phyloP scores from a whole-genome alignment of 2,329 filamentous ascomycete species.

The Botrytis fabae region DNA sequence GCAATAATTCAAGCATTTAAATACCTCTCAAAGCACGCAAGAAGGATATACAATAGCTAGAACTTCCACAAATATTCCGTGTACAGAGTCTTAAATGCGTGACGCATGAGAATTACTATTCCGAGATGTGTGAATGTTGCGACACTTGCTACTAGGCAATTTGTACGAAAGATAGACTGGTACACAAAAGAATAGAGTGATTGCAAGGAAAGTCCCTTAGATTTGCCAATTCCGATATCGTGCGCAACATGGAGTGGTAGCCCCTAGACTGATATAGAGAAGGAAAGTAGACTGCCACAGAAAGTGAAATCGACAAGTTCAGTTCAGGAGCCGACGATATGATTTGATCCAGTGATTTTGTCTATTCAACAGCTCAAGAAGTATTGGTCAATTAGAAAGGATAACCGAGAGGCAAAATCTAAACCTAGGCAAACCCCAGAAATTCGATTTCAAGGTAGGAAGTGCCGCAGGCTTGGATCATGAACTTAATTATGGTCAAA shows the following conservation, averaged over 20 bases:
- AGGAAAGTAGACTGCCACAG: not conserved
- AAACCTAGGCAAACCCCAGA: too few relatives aligned
- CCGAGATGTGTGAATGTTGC: not conserved
- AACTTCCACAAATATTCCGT: not conserved
- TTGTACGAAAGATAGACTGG: not conserved
- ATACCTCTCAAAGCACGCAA: not conserved
- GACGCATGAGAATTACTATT: not conserved
- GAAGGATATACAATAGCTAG: not conserved
- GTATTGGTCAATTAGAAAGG: not conserved
- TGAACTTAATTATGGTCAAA: too few relatives aligned
- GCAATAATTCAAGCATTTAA: not conserved
- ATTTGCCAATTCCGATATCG: not conserved
- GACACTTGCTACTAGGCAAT: not conserved
- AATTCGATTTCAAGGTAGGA: too few relatives aligned
- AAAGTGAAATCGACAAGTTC: not conserved
- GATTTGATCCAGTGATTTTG: not conserved
- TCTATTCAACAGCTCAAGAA: not conserved
- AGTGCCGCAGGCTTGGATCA: too few relatives aligned
- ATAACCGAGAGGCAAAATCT: not conserved
- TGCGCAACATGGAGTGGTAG: not conserved
- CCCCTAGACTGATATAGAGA: not conserved
- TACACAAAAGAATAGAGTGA: not conserved
- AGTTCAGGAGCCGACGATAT: not conserved
- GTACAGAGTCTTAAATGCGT: not conserved
- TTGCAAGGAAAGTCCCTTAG: not conserved